These are phyloP conservation scores for Verbascum thapsus DNA, from an alignment of 257 asterid species.

Conservation along the genomic window DNA sequence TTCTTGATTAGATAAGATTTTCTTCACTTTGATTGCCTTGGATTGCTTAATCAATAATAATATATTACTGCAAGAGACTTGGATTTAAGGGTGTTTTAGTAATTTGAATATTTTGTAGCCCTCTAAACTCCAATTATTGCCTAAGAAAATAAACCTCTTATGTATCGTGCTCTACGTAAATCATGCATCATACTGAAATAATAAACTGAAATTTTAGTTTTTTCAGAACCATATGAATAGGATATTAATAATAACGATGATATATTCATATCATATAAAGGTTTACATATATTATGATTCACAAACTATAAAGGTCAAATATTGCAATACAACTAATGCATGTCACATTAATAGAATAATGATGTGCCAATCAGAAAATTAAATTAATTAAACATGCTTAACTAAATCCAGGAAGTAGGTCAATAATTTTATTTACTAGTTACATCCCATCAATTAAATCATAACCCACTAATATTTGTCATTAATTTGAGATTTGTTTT, in stretches of 20 bases:
- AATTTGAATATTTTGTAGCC: too few relatives aligned
- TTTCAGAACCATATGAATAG: too few relatives aligned
- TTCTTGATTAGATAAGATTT: conserved; percentile 11
- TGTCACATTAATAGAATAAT: conserved; percentile 23
- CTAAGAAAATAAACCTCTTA: too few relatives aligned
- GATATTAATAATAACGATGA: background rate
- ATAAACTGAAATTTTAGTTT: too few relatives aligned
- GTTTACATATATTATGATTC: background rate
- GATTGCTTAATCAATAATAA: conserved; percentile 5
- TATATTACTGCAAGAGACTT: too few relatives aligned
- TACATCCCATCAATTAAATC: conserved; percentile 51
- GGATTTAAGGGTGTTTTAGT: too few relatives aligned
- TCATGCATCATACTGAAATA: too few relatives aligned
- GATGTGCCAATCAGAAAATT: background rate
- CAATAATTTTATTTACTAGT: conserved; percentile 35
- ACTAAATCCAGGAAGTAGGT: conserved; percentile 24
- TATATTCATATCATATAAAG: too few relatives aligned
- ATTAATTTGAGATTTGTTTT: conserved; percentile 21
- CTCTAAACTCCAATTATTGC: too few relatives aligned
- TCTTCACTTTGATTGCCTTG: conserved; percentile 16
- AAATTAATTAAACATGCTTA: background rate
- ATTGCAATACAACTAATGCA: conserved; percentile 24
- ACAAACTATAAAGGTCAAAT: background rate
- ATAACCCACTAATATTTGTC: conserved; percentile 38
- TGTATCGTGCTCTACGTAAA: too few relatives aligned